Evolutionary conservation across 495 filamentous ascomycete genomes (phyloP).

Genomic region (Penicillium fimorum): DNA sequence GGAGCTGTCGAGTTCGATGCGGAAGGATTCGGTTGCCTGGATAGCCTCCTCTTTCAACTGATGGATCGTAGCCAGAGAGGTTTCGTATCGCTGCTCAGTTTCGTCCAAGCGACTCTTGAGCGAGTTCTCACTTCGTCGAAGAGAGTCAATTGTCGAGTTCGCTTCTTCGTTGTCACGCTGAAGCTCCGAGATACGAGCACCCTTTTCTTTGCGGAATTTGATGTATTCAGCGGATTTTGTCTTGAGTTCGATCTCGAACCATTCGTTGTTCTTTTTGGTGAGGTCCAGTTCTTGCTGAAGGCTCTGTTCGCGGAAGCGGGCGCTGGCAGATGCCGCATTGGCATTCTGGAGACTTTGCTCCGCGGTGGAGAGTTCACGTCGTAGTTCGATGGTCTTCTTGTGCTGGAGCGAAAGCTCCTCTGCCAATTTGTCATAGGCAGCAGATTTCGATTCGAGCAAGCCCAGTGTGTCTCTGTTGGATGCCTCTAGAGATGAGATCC

Average conservation of each 20-base stretch:
- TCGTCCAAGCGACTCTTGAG: conserved; percentile 80
- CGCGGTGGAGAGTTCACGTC: conserved; percentile 71
- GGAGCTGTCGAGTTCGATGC: conserved; percentile 75
- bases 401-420: conserved; percentile 85
- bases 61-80: conserved; percentile 75
- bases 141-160: conserved; percentile 66
- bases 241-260: conserved; percentile 85
- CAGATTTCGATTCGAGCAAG: conserved; percentile 83
- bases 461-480: conserved; percentile 87
- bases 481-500: conserved; percentile 80
- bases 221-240: conserved; percentile 80
- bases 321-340: conserved; percentile 69
- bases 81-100: conserved; percentile 79
- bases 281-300: conserved; percentile 86
- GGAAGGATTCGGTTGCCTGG: conserved; percentile 74
- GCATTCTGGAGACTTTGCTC: conserved; percentile 80
- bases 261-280: conserved; percentile 84
- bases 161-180: conserved; percentile 87
- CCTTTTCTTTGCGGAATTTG: conserved; percentile 94
- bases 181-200: conserved; percentile 77
- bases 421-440: conserved; percentile 78
- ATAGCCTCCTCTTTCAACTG: conserved; percentile 79
- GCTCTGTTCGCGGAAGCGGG: conserved; percentile 83
- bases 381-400: conserved; percentile 78
- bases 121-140: conserved; percentile 73